A percentile compares a stretch with the other conserved stretches of the same genome.
These are phyloP conservation scores for Chlamydomonas reinhardtii DNA, from an alignment of 163 green algal species.

Conservation along the genomic window DNA sequence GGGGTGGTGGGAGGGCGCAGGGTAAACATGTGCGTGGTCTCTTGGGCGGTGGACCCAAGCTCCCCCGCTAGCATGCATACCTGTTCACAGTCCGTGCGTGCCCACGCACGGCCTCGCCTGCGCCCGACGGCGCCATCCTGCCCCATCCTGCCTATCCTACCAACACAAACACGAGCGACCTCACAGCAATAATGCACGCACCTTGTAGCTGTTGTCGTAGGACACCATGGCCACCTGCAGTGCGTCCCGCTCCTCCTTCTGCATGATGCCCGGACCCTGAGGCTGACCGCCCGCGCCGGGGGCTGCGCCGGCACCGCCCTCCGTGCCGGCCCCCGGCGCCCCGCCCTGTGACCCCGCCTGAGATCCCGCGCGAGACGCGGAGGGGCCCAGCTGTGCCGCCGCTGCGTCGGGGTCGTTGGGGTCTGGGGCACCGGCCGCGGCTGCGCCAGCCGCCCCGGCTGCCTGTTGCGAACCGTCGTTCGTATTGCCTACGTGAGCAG, in stretches of 20 bases:
- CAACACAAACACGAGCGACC: too few species aligned
- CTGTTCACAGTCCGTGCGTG: too few species aligned
- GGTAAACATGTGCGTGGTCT: too few species aligned
- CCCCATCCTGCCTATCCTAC: too few species aligned
- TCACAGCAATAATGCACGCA: too few species aligned
- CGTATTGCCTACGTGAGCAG: too few species aligned
- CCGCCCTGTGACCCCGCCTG: conserved; percentile 3
- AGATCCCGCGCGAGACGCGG: not conserved
- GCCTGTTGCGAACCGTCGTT: not conserved
- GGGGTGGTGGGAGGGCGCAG: too few species aligned
- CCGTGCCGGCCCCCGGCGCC: not conserved
- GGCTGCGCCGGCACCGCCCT: not conserved
- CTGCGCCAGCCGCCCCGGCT: not conserved
- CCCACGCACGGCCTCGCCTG: too few species aligned
- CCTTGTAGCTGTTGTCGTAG: conserved; percentile 45
- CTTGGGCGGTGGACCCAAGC: too few species aligned
- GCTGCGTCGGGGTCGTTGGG: conserved; percentile 7
- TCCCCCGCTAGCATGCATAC: too few species aligned
- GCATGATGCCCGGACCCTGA: conserved; percentile 8
- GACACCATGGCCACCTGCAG: conserved; percentile 45
- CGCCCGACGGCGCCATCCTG: too few species aligned
- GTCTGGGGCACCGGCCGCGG: not conserved
- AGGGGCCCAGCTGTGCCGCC: not conserved
- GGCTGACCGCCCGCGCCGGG: not conserved
- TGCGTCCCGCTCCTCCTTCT: conserved; percentile 2